phyloP scores from a whole-genome alignment of 148 eudicot species.

The Linanthus parryae region DNA sequence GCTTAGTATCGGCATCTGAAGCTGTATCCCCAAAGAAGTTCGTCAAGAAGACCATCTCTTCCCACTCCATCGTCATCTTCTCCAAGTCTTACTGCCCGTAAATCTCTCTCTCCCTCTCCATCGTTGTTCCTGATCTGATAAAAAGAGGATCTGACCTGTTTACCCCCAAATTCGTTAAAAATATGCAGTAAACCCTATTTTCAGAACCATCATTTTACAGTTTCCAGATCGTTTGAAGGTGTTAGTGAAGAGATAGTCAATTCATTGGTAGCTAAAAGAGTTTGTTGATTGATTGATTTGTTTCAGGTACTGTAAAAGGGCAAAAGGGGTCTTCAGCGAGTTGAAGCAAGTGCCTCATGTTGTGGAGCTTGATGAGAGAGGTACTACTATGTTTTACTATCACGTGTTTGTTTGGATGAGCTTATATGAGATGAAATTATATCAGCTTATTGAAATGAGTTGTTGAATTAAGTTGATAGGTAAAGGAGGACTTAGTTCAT shows the following conservation, averaged over 20 bases:
- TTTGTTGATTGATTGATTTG: background rate
- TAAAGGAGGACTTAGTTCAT: no score
- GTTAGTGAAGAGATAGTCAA: background rate
- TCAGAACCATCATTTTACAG: background rate
- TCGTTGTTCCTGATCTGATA: no score
- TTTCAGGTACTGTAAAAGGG: constrained; percentile 82
- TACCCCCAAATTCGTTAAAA: no score
- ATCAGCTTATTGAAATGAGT: no score
- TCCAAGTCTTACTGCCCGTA: constrained; percentile 23
- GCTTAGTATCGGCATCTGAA: background rate
- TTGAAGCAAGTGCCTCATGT: constrained; percentile 71
- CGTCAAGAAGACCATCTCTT: constrained; percentile 13
- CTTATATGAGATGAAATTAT: no score
- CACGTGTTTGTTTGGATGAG: no score
- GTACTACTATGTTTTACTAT: constrained; percentile 32
- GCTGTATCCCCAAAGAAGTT: constrained; percentile 1
- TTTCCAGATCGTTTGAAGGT: background rate
- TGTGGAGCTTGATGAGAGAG: constrained; percentile 92
- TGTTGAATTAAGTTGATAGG: no score
- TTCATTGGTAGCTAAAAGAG: background rate
- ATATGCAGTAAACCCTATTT: no score
- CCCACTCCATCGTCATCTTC: constrained; percentile 19
- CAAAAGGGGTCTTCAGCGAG: constrained; percentile 76
- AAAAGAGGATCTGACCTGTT: no score
- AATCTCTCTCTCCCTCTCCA: background rate